Conservation (phyloP, 768 basidiomycete species). For the Sutorius australiensis region DNA sequence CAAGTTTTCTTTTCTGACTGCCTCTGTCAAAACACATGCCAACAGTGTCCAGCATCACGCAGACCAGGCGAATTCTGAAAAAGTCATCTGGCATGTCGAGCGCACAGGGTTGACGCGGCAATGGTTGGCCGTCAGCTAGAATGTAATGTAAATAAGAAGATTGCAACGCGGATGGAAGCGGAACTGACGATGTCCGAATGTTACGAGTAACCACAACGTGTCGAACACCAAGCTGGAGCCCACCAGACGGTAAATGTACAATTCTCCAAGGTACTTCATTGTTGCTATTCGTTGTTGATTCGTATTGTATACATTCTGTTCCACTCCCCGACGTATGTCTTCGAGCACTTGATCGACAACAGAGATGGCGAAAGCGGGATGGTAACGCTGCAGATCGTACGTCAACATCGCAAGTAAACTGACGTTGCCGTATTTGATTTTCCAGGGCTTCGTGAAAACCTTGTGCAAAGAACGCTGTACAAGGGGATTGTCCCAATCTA, state of each 20-base stretch:
- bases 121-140: constrained; percentile 82
- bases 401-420: constrained; percentile 89
- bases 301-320: constrained; percentile 91
- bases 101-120: constrained; percentile 68
- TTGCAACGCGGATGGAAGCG: not conserved
- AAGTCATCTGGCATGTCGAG: constrained; percentile 95
- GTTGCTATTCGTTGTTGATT: constrained; percentile 92
- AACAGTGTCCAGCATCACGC: constrained; percentile 89
- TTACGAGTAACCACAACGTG: constrained; percentile 88
- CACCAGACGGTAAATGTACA: constrained; percentile 93
- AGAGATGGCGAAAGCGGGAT: constrained; percentile 80
- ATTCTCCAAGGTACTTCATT: constrained; percentile 92
- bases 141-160: constrained; percentile 11
- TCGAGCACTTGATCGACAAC: constrained; percentile 95
- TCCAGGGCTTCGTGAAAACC: constrained; percentile 98
- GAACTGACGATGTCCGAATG: constrained; percentile 90
- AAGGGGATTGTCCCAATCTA: constrained; percentile 86
- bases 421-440: constrained; percentile 89
- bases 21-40: constrained; percentile 98
- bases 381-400: constrained; percentile 91
- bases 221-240: constrained; percentile 91
- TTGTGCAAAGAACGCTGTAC: constrained; percentile 69
- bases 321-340: constrained; percentile 84
- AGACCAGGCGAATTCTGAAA: constrained; percentile 89
- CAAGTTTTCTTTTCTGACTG: constrained; percentile 86